Percentiles rank a stretch among this genome's conserved stretches.
phyloP scores from a whole-genome alignment of 2,329 filamentous ascomycete genomes.

The Aspergillus tamarii region DNA sequence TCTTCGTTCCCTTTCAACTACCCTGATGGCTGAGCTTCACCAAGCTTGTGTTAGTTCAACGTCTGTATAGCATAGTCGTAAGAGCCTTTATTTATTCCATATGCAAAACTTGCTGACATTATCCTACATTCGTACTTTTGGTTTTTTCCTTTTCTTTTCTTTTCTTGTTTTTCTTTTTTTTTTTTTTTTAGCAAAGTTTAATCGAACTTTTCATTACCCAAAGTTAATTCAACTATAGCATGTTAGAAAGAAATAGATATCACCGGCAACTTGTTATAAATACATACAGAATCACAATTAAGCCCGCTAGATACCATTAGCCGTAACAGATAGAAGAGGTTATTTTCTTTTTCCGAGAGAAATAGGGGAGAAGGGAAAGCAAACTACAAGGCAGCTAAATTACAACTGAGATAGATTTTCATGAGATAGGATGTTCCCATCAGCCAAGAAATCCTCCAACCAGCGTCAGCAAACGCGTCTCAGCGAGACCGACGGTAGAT shows the following conservation, averaged over 20 bases:
- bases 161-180: too few species aligned
- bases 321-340: slow-evolving; percentile 5
- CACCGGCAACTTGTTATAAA: slow-evolving; percentile 8
- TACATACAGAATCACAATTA: slow-evolving; percentile 1
- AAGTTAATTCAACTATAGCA: neutral
- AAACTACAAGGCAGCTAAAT: slow-evolving; percentile 6
- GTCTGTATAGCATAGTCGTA: neutral
- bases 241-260: neutral
- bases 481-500: slow-evolving; percentile 37
- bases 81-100: neutral
- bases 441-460: neutral
- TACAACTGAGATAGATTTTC: slow-evolving; percentile 5
- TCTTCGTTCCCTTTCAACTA: neutral
- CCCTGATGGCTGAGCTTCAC: neutral
- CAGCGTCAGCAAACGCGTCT: neutral
- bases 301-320: slow-evolving; percentile 13
- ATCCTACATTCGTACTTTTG: neutral
- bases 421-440: neutral
- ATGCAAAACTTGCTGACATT: neutral
- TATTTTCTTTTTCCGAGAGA: slow-evolving; percentile 1
- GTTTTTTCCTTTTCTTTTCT: too few species aligned
- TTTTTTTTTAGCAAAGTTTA: neutral
- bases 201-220: neutral
- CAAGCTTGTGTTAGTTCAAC: too few species aligned
- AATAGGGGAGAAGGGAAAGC: slow-evolving; percentile 3